Evolutionary conservation across 1,284 basidiomycete genomes (phyloP).

Genomic region (Moesziomyces aphidis): DNA sequence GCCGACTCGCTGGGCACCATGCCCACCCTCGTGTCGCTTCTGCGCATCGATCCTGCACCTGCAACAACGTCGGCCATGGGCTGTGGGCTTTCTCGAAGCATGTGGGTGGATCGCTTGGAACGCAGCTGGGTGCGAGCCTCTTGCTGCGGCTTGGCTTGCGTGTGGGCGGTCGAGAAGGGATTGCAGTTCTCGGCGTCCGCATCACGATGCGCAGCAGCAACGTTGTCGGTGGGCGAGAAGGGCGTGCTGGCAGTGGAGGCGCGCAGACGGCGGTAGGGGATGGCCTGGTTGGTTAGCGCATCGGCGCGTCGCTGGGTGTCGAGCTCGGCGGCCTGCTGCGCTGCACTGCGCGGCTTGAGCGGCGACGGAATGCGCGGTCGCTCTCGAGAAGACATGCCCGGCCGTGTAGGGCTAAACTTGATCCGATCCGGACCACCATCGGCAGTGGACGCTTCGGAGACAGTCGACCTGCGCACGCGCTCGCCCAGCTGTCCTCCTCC

Average conservation of each 20-base stretch:
- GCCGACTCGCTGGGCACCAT: neutral
- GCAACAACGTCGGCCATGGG: neutral
- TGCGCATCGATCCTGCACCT: neutral
- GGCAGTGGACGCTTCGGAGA: slow-evolving; percentile 11
- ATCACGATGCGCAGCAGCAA: neutral
- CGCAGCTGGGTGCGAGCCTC: neutral
- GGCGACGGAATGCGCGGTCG: slow-evolving; percentile 43
- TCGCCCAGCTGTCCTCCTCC: neutral
- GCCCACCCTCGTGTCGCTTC: neutral
- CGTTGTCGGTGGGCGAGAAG: slow-evolving; percentile 2
- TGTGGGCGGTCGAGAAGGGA: slow-evolving; percentile 9
- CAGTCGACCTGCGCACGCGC: slow-evolving; percentile 21
- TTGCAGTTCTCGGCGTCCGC: slow-evolving; percentile 27
- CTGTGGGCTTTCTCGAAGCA: neutral
- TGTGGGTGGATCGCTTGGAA: neutral
- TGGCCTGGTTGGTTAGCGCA: slow-evolving; percentile 7
- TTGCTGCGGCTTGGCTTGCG: neutral
- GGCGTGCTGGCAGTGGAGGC: slow-evolving; percentile 22
- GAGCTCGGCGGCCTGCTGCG: slow-evolving; percentile 17
- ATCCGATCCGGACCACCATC: neutral
- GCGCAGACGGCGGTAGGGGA: slow-evolving; percentile 19
- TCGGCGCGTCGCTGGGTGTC: slow-evolving; percentile 7
- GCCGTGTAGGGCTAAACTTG: slow-evolving; percentile 18
- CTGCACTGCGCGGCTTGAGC: slow-evolving; percentile 29
- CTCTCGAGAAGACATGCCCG: slow-evolving; percentile 41